phyloP scores from a whole-genome alignment of 352 stramenopile species.

The Globisporangium irregulare region DNA sequence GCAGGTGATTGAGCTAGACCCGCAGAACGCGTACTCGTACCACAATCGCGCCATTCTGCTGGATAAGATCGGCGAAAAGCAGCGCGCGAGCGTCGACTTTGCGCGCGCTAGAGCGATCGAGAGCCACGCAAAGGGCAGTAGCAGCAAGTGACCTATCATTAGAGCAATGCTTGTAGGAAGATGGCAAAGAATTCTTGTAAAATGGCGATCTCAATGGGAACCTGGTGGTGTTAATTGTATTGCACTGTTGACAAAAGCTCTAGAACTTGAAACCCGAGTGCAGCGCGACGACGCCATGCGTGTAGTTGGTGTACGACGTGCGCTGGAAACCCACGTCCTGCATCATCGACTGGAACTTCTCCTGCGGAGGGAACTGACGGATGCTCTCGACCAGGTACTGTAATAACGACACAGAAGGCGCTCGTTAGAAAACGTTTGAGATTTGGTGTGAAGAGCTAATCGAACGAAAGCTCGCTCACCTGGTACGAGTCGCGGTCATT shows the following conservation, averaged over 20 bases:
- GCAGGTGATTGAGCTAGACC: constrained; percentile 63
- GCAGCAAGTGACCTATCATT: not conserved
- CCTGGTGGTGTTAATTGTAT: not conserved
- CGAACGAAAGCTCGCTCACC: constrained; percentile 23
- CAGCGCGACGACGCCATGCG: constrained; percentile 95
- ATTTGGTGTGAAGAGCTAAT: not conserved
- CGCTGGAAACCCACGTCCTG: constrained; percentile 91
- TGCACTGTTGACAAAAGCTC: not conserved
- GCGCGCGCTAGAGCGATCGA: constrained; percentile 22
- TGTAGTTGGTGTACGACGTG: constrained; percentile 96
- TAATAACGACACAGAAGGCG: constrained; percentile 1
- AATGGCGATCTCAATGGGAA: not conserved
- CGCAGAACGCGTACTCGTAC: constrained; percentile 73
- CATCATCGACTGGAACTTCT: constrained; percentile 95
- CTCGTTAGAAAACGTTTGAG: not conserved
- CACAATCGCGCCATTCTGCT: constrained; percentile 85
- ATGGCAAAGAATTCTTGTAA: not conserved
- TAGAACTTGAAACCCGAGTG: constrained; percentile 97
- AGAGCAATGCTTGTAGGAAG: not conserved
- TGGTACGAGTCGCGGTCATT: constrained; percentile 97
- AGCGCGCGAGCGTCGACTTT: constrained; percentile 38
- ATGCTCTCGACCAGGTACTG: constrained; percentile 99
- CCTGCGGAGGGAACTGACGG: constrained; percentile 97
- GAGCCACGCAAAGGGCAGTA: not conserved
- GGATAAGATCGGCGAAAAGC: constrained; percentile 59